Evolutionary conservation across 768 basidiomycete genomes (phyloP).

Genomic region (Polyporus arcularius): DNA sequence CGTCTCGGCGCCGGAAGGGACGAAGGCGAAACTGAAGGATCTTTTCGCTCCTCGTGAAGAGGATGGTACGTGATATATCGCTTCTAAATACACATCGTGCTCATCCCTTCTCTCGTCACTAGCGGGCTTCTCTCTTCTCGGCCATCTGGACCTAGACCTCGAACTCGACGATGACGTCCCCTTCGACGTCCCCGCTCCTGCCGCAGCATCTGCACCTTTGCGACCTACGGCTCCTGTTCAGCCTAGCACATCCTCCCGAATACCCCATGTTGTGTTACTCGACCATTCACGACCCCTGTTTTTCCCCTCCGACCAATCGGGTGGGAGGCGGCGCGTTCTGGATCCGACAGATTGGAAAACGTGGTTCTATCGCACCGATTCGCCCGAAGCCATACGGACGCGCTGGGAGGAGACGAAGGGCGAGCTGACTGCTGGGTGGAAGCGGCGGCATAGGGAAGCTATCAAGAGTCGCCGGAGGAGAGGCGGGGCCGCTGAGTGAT

Average conservation of each 20-base stretch:
- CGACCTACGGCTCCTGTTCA: constrained; percentile 5
- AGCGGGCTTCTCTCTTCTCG: constrained; percentile 77
- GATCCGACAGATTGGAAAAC: constrained; percentile 51
- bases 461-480: constrained; percentile 62
- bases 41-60: constrained; percentile 72
- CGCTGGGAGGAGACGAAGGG: constrained; percentile 72
- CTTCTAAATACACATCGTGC: not conserved
- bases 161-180: constrained; percentile 63
- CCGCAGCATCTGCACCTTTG: constrained; percentile 15
- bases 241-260: constrained; percentile 1
- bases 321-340: constrained; percentile 31
- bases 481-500: constrained; percentile 45
- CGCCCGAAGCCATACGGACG: constrained; percentile 60
- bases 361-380: constrained; percentile 52
- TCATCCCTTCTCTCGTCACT: not conserved
- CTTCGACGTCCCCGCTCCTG: constrained; percentile 25
- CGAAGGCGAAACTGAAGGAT: constrained; percentile 56
- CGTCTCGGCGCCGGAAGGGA: not conserved
- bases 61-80: constrained; percentile 47
- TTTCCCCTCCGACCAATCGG: constrained; percentile 47
- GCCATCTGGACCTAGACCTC: constrained; percentile 71
- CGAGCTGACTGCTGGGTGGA: constrained; percentile 76
- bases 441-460: constrained; percentile 74
- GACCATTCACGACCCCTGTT: constrained; percentile 61
- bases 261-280: constrained; percentile 33